Evolutionary conservation across 2,329 filamentous ascomycete genomes (phyloP).

Genomic region (Hyphodiscus sp.): DNA sequence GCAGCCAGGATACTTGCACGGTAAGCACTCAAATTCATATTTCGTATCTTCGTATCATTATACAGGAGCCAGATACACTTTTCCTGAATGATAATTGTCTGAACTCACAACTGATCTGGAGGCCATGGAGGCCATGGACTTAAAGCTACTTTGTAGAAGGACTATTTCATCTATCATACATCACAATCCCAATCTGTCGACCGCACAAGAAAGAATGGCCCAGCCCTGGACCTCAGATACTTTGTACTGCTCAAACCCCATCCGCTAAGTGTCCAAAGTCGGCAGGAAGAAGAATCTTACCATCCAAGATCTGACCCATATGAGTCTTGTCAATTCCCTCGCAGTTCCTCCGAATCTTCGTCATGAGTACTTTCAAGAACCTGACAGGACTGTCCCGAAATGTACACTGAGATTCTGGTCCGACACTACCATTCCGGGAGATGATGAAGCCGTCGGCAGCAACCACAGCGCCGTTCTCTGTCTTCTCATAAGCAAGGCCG

Average conservation of each 20-base stretch:
- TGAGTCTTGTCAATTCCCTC: conserved; percentile 38
- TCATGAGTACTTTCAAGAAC: conserved; percentile 35
- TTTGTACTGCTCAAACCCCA: too few species aligned
- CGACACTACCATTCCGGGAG: not conserved
- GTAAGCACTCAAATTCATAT: not conserved
- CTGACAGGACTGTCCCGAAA: conserved; percentile 35
- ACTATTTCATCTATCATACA: too few species aligned
- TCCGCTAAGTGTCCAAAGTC: too few species aligned
- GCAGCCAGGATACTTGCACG: not conserved
- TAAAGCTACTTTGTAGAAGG: too few species aligned
- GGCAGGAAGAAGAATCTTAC: conserved; percentile 10
- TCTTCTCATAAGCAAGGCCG: conserved; percentile 36
- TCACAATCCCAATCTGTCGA: too few species aligned
- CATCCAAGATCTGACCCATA: conserved; percentile 35
- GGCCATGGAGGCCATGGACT: too few species aligned
- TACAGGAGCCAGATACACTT: too few species aligned
- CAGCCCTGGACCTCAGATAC: too few species aligned
- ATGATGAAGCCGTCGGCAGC: conserved; percentile 32
- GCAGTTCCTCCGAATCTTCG: conserved; percentile 29
- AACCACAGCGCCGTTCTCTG: conserved; percentile 10
- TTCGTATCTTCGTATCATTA: not conserved
- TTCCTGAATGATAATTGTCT: too few species aligned
- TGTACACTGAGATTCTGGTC: too few species aligned
- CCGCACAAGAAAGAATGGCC: too few species aligned
- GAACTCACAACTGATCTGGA: too few species aligned